These are phyloP conservation scores for Strobilomyces dryophilus DNA, from an alignment of 768 basidiomycete genomes.

Conservation along the genomic window DNA sequence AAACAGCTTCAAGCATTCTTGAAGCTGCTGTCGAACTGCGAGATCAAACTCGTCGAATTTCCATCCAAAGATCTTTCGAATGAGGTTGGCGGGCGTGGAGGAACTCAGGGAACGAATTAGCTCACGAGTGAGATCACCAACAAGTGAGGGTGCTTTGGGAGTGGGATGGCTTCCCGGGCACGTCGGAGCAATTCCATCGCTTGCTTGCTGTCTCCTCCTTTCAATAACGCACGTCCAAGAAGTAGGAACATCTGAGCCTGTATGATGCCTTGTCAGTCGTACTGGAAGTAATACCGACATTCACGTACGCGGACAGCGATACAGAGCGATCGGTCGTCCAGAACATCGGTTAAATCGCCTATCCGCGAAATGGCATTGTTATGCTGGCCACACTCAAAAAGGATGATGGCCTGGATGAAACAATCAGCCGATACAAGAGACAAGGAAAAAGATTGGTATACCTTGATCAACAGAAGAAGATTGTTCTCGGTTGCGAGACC, in stretches of 20 bases:
- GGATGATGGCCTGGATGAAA: not conserved
- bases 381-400: conserved; percentile 7
- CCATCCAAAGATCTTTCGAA: conserved; percentile 7
- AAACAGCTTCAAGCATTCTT: not conserved
- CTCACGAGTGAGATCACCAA: conserved; percentile 7
- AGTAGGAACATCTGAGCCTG: conserved; percentile 6
- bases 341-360: not conserved
- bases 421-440: not conserved
- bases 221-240: not conserved
- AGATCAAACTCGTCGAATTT: not conserved
- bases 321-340: not conserved
- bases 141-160: not conserved
- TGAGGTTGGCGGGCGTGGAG: not conserved
- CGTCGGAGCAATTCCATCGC: not conserved
- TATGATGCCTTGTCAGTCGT: not conserved
- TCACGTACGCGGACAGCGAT: conserved; percentile 2
- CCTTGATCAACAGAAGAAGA: conserved; percentile 14
- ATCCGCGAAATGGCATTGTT: conserved; percentile 8
- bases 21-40: not conserved
- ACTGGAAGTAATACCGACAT: not conserved
- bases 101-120: rapidly evolving
- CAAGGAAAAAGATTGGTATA: not conserved
- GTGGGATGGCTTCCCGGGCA: not conserved
- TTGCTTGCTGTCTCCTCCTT: not conserved
- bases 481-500: not conserved